Evolutionary conservation across 768 basidiomycete species (phyloP).

Genomic region (Cyathus striatus): DNA sequence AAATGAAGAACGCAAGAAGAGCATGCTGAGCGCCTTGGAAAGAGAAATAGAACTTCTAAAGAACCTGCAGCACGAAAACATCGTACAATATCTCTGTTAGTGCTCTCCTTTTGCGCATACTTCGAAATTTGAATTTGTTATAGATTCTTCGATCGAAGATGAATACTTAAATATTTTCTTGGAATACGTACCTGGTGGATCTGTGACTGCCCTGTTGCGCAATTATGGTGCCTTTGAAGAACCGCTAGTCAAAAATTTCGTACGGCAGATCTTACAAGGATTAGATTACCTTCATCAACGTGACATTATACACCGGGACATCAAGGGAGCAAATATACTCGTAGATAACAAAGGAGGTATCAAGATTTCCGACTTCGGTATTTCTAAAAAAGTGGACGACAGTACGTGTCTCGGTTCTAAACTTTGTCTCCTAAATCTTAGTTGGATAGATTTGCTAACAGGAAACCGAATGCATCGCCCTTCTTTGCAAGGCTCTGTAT

Average conservation of each 20-base stretch:
- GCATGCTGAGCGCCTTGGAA: constrained; percentile 88
- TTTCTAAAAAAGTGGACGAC: constrained; percentile 95
- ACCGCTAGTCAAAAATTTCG: constrained; percentile 85
- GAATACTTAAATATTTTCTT: constrained; percentile 93
- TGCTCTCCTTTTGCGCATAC: constrained; percentile 8
- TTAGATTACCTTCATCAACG: constrained; percentile 88
- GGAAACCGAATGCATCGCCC: constrained; percentile 80
- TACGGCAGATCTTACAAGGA: constrained; percentile 85
- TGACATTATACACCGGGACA: constrained; percentile 95
- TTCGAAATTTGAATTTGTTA: constrained; percentile 1
- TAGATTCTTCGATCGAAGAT: constrained; percentile 92
- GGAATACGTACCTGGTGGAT: constrained; percentile 95
- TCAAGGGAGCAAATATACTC: constrained; percentile 98
- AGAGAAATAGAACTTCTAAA: constrained; percentile 93
- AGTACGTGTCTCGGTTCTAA: constrained; percentile 50
- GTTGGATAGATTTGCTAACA: constrained; percentile 31
- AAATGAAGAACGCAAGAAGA: constrained; percentile 90
- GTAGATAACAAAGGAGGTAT: constrained; percentile 97
- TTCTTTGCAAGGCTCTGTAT: constrained; percentile 95
- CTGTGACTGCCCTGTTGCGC: constrained; percentile 81
- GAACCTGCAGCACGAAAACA: constrained; percentile 90
- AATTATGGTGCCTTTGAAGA: constrained; percentile 97
- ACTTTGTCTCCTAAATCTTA: background rate
- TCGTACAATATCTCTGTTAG: constrained; percentile 96
- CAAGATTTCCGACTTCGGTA: constrained; percentile 96